Base-by-base conservation (phyloP, 1,139 yeast species). In the Insectozyma bohioensis region DNA sequence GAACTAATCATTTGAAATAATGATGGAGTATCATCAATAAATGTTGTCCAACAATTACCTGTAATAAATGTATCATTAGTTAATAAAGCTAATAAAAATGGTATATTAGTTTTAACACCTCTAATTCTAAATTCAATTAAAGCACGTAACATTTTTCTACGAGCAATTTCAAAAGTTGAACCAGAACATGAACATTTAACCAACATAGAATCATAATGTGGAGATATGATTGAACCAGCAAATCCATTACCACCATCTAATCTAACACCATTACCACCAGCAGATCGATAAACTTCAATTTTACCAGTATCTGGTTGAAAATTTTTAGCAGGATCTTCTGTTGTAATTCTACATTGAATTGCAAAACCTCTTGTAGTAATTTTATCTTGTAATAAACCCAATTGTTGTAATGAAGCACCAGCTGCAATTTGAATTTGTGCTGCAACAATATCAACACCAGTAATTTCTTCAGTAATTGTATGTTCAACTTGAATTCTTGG, bases 341-440 rank as follows among this genome's bases (percentile, higher is more conserved):
- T 94, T 36, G 98, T 92, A 67, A 92, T 92, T 75, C 98, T 88
- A 73, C 98, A 94, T 70, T 92, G 99, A 51, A 92, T 92, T 27
- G 98, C 97, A 61, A 90, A 92, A 9, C 99, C 99, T 58, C 98
- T 80, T 34, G 95, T 83, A 39, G 96, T 85, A 64, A 92, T 88
- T 58, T 85, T 84, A 60, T 90, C 96, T 67, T 92, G 98, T 46
- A 90, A 69, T 44, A 92, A 74, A 13, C 98, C 97, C 51, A 92
- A 74, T 58, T 92, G 95, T 47, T 81, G 82, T 51, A 92, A 74
- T 3, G 95, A 78, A 24, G 98, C 98, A 53, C 99, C 99, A 5
- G 97, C 98, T 34, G 97, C 97, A 54, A 92, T 88, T 70, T 94
- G 98, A 53, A 92, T 92, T 69, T 92, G 99, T 13, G 98, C 98